phyloP scores from a whole-genome alignment of 2,329 filamentous ascomycete species.

The Graphilbum ipis-grandicollis region DNA sequence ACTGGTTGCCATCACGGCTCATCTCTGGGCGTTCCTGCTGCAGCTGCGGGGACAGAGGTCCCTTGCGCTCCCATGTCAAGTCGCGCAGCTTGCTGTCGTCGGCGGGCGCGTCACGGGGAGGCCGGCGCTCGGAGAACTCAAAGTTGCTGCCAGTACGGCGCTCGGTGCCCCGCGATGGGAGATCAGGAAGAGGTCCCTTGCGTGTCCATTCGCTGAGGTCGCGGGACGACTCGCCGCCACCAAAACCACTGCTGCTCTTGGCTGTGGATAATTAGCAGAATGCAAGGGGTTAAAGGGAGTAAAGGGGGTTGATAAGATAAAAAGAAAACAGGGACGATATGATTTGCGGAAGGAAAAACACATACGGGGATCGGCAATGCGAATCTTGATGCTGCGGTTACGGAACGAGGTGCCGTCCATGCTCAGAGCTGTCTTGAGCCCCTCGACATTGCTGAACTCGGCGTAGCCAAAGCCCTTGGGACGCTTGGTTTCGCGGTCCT shows the following conservation, averaged over 20 bases:
- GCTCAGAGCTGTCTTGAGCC: constrained; percentile 76
- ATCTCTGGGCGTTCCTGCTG: constrained; percentile 29
- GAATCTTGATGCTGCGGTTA: constrained; percentile 79
- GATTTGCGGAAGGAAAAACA: too few species aligned
- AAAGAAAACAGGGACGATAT: background rate
- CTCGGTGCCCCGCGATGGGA: constrained; percentile 22
- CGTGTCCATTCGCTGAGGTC: constrained; percentile 85
- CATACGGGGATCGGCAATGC: constrained; percentile 95
- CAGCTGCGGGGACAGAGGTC: constrained; percentile 61
- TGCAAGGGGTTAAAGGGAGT: background rate
- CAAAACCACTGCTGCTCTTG: constrained; percentile 53
- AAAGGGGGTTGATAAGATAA: background rate
- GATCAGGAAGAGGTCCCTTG: constrained; percentile 50
- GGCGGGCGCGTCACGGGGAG: constrained; percentile 48
- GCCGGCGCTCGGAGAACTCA: constrained; percentile 47
- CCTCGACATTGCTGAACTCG: constrained; percentile 76
- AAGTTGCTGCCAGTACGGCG: constrained; percentile 26
- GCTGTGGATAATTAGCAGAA: constrained; percentile 30
- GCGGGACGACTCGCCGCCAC: constrained; percentile 47
- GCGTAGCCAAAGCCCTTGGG: constrained; percentile 98
- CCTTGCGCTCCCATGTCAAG: constrained; percentile 85
- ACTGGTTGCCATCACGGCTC: constrained; percentile 37
- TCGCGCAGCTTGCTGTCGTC: constrained; percentile 64
- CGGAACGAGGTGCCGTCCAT: constrained; percentile 71
- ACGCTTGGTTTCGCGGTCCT: constrained; percentile 83